These are phyloP conservation scores for Mimosa bimucronata DNA, from an alignment of 306 rosid species.

Conservation along the genomic window DNA sequence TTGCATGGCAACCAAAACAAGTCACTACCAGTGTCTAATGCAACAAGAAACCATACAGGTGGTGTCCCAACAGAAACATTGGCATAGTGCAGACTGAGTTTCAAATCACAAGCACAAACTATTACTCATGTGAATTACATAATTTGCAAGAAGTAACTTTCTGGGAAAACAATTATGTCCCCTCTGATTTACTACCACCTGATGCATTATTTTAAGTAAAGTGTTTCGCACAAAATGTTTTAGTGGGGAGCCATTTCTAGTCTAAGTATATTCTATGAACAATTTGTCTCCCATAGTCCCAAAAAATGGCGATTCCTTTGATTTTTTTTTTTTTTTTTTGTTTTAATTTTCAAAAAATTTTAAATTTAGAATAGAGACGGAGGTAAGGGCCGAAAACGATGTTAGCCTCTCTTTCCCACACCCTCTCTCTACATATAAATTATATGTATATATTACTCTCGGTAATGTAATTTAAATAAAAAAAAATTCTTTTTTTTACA, in stretches of 20 bases:
- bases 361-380: no score
- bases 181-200: background rate
- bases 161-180: background rate
- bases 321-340: background rate
- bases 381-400: no score
- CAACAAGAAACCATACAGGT: conserved; percentile 66
- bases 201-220: background rate
- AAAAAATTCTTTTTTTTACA: no score
- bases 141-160: background rate
- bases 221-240: no score
- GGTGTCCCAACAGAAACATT: conserved; percentile 88
- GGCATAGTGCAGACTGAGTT: conserved; percentile 85
- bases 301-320: background rate
- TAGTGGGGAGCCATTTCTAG: background rate
- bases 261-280: background rate
- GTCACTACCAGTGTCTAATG: conserved; percentile 93
- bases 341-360: no score
- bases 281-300: background rate
- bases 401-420: no score
- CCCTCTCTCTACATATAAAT: no score
- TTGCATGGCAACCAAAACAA: conserved; percentile 95
- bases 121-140: background rate
- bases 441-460: background rate
- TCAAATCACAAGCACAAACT: background rate
- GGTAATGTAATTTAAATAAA: no score